Base-by-base conservation (phyloP, 768 basidiomycete species). In the Mycena haematopus region DNA sequence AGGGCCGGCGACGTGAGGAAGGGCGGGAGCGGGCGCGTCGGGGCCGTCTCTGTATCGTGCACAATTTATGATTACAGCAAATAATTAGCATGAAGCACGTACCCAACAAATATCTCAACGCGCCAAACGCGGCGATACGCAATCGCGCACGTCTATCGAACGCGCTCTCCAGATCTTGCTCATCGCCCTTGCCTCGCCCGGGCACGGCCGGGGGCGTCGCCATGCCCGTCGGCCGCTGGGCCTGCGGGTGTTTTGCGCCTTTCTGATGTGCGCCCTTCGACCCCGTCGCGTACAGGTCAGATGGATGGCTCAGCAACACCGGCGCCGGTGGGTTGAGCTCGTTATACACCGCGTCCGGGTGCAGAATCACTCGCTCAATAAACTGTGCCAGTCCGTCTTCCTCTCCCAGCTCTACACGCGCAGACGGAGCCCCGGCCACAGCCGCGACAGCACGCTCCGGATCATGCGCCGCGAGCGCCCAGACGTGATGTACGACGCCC, bases 401-500 rank as follows among this genome's bases (percentile, higher is more conserved):
- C 6, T 19, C 40, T 15, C 10, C 40, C 38, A 4, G 72, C 57
- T 8, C 84, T 5, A 67, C 65, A 15, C 55, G 46, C 15, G 49
- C 62, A 44, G 42, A 38, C 42, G 49, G 14, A 6, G 47, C 15
- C 4, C 63, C 53, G 2, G 88, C 87, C 19, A 75, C 70, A 1
- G 70, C 65, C 2, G 86, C 76, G 9, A 93, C 88, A 1, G 77
- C 76, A 24, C 87, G 82, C 68, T 95, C 94, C 31, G 86, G 72
- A 65, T 96, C 94, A 71, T 90, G 83, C 17, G 86, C 80, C 14
- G 86, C 80, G 67, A 93, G 79, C 65, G 79, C 85, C 92, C 93
- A 95, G 10, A 87, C 82, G 2, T 91, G 92, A 1, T 91, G 71
- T 1, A 51, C 56, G 15, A 46, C 11, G 4, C 36, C 33, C 21